Evolutionary conservation across 768 basidiomycete genomes (phyloP).

Genomic region (Phanerochaete carnosa): DNA sequence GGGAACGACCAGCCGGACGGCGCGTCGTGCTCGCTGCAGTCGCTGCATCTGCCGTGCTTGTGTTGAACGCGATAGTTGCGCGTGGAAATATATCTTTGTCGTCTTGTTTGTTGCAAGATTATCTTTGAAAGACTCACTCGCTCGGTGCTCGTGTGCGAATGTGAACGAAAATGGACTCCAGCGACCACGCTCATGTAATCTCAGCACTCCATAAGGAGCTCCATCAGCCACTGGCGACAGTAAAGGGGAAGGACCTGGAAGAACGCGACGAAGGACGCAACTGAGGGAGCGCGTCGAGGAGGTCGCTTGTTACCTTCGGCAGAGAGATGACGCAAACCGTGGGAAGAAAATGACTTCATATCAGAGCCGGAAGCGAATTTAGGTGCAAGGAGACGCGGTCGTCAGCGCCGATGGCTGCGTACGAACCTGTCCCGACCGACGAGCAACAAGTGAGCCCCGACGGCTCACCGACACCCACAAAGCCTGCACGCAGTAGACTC

Average conservation of each 20-base stretch:
- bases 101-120: too few species aligned
- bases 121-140: too few species aligned
- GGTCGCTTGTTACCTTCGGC: conserved; percentile 11
- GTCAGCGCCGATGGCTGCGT: conserved; percentile 13
- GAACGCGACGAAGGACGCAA: too few species aligned
- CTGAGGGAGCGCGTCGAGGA: too few species aligned
- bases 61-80: too few species aligned
- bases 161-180: too few species aligned
- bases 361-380: neutral
- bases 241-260: too few species aligned
- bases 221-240: too few species aligned
- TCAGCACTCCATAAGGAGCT: too few species aligned
- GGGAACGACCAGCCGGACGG: conserved; percentile 44
- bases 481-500: conserved; percentile 8
- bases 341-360: neutral
- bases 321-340: neutral
- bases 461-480: neutral
- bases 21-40: conserved; percentile 24
- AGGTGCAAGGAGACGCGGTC: neutral
- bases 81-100: too few species aligned
- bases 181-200: too few species aligned
- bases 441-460: conserved; percentile 18
- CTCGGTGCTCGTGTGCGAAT: neutral
- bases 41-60: conserved; percentile 30
- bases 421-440: conserved; percentile 32